Percentiles rank a stretch among this genome's conserved stretches.
Evolutionary conservation across 371 early-diverging fungal species (phyloP).

Genomic region (Mortierella sp.): DNA sequence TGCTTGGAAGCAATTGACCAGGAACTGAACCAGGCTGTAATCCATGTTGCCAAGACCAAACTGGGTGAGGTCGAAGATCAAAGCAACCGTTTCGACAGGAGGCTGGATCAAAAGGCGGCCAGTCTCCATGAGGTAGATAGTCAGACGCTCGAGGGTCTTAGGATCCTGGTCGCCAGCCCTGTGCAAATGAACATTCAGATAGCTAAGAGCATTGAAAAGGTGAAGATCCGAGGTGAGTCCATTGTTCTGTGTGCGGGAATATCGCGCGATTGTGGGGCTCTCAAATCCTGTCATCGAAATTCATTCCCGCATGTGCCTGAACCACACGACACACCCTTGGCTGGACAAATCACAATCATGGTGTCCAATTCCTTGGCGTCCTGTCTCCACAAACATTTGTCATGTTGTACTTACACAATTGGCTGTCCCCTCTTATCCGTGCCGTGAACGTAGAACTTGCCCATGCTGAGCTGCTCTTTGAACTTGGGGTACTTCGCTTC

Average conservation of each 20-base stretch:
- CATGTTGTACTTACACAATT: constrained; percentile 62
- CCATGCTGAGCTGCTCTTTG: constrained; percentile 60
- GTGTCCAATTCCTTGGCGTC: no score
- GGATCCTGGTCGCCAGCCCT: constrained; percentile 64
- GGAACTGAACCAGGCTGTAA: constrained; percentile 78
- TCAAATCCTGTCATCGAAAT: neutral
- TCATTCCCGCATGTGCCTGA: neutral
- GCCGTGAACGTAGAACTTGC: constrained; percentile 69
- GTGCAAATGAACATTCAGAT: constrained; percentile 70
- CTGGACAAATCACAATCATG: no score
- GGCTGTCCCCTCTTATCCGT: constrained; percentile 68
- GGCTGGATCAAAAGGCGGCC: constrained; percentile 76
- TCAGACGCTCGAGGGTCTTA: constrained; percentile 68
- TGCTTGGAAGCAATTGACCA: constrained; percentile 82
- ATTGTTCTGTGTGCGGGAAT: no score
- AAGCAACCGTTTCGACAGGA: constrained; percentile 81
- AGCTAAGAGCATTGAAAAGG: constrained; percentile 49
- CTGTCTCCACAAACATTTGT: no score
- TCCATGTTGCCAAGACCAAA: constrained; percentile 85
- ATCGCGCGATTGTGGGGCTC: no score
- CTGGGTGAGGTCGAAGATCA: constrained; percentile 85
- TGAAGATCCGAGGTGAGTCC: neutral
- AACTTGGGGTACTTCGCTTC: constrained; percentile 58
- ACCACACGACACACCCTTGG: no score
- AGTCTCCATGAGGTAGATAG: constrained; percentile 86